Conservation (phyloP, 768 basidiomycete species). For the Pluteus cervinus region DNA sequence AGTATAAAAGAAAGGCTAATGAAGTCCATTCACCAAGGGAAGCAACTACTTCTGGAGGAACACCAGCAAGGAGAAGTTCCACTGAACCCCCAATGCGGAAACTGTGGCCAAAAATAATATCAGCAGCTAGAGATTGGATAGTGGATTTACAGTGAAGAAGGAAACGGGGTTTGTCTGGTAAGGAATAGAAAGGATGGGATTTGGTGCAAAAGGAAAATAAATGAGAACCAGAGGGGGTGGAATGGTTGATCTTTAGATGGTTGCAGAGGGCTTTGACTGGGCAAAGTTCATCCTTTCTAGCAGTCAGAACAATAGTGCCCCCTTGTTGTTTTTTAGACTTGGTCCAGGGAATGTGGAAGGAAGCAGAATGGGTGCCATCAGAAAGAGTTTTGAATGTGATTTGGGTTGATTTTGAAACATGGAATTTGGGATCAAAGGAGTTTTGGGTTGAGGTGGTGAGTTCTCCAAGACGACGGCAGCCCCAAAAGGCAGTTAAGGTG, state of each 20-base stretch:
- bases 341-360: slow-evolving; percentile 25
- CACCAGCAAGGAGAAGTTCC: slow-evolving; percentile 19
- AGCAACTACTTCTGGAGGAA: slow-evolving; percentile 24
- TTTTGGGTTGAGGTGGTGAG: slow-evolving; percentile 12
- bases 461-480: slow-evolving; percentile 24
- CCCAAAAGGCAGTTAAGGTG: slow-evolving; percentile 28
- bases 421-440: slow-evolving; percentile 9
- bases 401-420: slow-evolving; percentile 1
- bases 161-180: slow-evolving; percentile 9
- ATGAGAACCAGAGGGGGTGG: slow-evolving; percentile 13
- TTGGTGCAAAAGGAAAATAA: slow-evolving; percentile 9
- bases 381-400: background rate
- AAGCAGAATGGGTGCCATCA: slow-evolving; percentile 4
- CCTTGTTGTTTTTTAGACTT: slow-evolving; percentile 19
- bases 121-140: slow-evolving; percentile 8
- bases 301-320: slow-evolving; percentile 9
- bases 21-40: slow-evolving; percentile 25
- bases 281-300: slow-evolving; percentile 10
- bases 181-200: background rate
- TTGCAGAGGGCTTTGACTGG: slow-evolving; percentile 12
- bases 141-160: slow-evolving; percentile 10
- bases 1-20: slow-evolving; percentile 26
- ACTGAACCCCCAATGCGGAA: slow-evolving; percentile 29
- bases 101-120: slow-evolving; percentile 18
- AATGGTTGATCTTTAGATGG: slow-evolving; percentile 15